phyloP scores from a whole-genome alignment of 192 early-diverging fungal genomes.

The Coemansia sp. region DNA sequence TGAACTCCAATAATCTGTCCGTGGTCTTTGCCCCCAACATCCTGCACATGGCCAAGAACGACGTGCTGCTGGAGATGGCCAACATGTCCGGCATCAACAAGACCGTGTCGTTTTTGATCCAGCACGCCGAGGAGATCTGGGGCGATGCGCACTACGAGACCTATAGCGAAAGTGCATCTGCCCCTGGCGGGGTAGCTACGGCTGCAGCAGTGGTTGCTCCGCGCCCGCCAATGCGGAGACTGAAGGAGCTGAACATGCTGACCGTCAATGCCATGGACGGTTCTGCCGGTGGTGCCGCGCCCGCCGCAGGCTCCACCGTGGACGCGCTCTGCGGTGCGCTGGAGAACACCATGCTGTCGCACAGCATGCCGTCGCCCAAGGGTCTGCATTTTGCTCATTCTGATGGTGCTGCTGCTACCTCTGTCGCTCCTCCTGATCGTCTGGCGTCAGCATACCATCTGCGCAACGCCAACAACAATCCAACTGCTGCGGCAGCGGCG shows the following conservation, averaged over 20 bases:
- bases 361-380: constrained; percentile 46
- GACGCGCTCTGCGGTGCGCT: background rate
- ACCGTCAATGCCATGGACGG: background rate
- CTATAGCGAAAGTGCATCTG: background rate
- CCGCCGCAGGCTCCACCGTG: background rate
- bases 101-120: constrained; percentile 66
- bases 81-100: constrained; percentile 74
- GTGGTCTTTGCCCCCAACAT: constrained; percentile 93
- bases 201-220: background rate
- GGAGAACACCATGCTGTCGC: constrained; percentile 29
- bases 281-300: background rate
- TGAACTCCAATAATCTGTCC: constrained; percentile 87
- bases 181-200: background rate
- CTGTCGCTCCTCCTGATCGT: background rate
- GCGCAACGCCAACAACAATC: constrained; percentile 7
- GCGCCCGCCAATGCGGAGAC: constrained; percentile 13
- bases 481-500: too few relatives aligned
- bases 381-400: constrained; percentile 12
- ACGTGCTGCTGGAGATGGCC: constrained; percentile 59
- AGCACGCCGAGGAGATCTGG: constrained; percentile 53
- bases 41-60: constrained; percentile 55
- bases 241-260: constrained; percentile 11
- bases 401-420: background rate
- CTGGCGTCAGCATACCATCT: constrained; percentile 2
- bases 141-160: constrained; percentile 6